These are phyloP conservation scores for Pleurotus ostreatus DNA, from an alignment of 768 basidiomycete genomes.

Conservation along the genomic window DNA sequence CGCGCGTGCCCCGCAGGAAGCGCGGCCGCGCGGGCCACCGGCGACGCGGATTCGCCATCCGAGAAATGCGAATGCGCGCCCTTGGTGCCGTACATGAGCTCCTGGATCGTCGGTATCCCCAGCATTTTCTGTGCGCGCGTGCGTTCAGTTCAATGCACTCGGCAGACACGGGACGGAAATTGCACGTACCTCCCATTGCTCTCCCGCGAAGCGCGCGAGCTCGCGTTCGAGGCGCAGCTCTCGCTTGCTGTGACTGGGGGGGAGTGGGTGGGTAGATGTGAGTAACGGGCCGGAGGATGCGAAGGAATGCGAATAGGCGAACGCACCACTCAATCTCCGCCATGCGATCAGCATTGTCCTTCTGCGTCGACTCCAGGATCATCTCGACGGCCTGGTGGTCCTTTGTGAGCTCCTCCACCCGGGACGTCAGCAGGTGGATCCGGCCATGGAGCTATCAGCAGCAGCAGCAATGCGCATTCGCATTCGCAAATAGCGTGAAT, in stretches of 20 bases:
- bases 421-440: constrained; percentile 62
- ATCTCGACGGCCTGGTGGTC: constrained; percentile 76
- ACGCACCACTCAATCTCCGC: constrained; percentile 68
- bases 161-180: no score
- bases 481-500: background rate
- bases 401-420: constrained; percentile 62
- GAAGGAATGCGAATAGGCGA: background rate
- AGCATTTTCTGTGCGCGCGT: constrained; percentile 17
- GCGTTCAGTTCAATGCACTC: no score
- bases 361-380: constrained; percentile 72
- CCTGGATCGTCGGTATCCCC: constrained; percentile 4
- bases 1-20: constrained; percentile 17
- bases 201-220: constrained; percentile 64
- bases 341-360: constrained; percentile 87
- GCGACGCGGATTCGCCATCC: constrained; percentile 22
- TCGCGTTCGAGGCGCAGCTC: constrained; percentile 78
- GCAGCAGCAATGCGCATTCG: background rate
- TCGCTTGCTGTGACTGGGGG: constrained; percentile 52
- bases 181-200: constrained; percentile 71
- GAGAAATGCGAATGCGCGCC: constrained; percentile 13
- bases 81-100: constrained; percentile 4
- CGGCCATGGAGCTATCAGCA: constrained; percentile 54
- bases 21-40: constrained; percentile 21
- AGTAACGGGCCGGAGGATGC: background rate
- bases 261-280: background rate